A percentile compares a stretch with the other conserved stretches of the same genome.
phyloP scores from a whole-genome alignment of 345 rosid genomes.

The Rhodamnia rubescens region DNA sequence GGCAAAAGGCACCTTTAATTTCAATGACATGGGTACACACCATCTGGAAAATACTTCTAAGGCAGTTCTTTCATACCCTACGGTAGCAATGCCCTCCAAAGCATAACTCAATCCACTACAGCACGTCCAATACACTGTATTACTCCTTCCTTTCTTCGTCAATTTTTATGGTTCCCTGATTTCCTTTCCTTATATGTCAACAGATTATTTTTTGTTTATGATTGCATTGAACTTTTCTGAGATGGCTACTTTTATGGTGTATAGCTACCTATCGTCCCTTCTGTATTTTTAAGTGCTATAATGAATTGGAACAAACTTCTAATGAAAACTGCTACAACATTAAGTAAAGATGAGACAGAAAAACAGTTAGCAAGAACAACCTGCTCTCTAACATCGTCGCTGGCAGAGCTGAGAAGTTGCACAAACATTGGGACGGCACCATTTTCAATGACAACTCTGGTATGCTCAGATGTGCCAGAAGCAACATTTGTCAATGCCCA shows the following conservation, averaged over 20 bases:
- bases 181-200: background rate
- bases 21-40: background rate
- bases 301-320: background rate
- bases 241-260: background rate
- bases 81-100: background rate
- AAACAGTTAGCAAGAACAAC: slow-evolving; percentile 15
- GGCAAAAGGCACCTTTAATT: background rate
- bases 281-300: background rate
- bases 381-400: slow-evolving; percentile 88
- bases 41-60: background rate
- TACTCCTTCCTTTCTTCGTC: background rate
- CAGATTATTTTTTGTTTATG: background rate
- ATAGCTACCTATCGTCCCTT: background rate
- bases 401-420: slow-evolving; percentile 66
- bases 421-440: slow-evolving; percentile 81
- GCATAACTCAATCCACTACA: background rate
- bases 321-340: background rate
- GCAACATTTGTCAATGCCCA: slow-evolving; percentile 93
- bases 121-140: background rate
- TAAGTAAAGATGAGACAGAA: background rate
- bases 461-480: slow-evolving; percentile 82
- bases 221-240: background rate
- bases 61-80: background rate
- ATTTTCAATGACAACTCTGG: slow-evolving; percentile 66
- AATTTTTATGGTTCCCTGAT: background rate